phyloP scores from a whole-genome alignment of 805 yeast species.

The Saccharomycopsis amapae region DNA sequence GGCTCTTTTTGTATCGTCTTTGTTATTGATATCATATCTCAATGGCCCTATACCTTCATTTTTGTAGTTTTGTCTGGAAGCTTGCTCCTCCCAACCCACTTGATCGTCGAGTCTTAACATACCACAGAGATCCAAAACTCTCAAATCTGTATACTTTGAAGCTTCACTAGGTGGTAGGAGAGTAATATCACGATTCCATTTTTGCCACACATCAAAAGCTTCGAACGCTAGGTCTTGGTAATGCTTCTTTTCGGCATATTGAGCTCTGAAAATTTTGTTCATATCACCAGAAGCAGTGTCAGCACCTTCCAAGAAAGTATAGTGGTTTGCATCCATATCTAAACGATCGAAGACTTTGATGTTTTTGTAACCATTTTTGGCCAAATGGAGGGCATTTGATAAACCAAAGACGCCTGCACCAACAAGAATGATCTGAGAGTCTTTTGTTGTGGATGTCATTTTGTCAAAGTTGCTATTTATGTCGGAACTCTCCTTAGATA shows the following conservation, averaged over 20 bases:
- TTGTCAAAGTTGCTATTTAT: background rate
- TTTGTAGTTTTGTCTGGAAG: constrained; percentile 11
- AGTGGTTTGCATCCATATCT: constrained; percentile 27
- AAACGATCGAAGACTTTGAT: constrained; percentile 34
- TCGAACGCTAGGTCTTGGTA: constrained; percentile 27
- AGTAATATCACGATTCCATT: constrained; percentile 25
- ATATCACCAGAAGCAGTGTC: constrained; percentile 37
- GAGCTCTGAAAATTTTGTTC: constrained; percentile 34
- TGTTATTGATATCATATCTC: constrained; percentile 19
- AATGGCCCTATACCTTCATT: constrained; percentile 20
- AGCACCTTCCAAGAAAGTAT: constrained; percentile 31
- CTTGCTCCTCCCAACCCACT: constrained; percentile 10
- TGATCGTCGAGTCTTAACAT: constrained; percentile 12
- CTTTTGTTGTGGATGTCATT: background rate
- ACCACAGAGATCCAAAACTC: constrained; percentile 20
- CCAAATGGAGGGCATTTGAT: constrained; percentile 39
- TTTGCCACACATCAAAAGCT: constrained; percentile 21
- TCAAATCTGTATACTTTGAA: constrained; percentile 11
- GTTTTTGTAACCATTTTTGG: constrained; percentile 30
- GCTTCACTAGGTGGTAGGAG: background rate
- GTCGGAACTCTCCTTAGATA: too few relatives aligned
- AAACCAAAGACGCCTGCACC: constrained; percentile 53
- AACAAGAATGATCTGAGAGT: constrained; percentile 31
- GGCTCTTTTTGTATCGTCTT: constrained; percentile 24
- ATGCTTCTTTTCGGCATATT: constrained; percentile 32